Evolutionary conservation across 2,329 filamentous ascomycete genomes (phyloP), one percentile per base, ranked within the genome.

Genomic region (Aspergillus japonicus): DNA sequence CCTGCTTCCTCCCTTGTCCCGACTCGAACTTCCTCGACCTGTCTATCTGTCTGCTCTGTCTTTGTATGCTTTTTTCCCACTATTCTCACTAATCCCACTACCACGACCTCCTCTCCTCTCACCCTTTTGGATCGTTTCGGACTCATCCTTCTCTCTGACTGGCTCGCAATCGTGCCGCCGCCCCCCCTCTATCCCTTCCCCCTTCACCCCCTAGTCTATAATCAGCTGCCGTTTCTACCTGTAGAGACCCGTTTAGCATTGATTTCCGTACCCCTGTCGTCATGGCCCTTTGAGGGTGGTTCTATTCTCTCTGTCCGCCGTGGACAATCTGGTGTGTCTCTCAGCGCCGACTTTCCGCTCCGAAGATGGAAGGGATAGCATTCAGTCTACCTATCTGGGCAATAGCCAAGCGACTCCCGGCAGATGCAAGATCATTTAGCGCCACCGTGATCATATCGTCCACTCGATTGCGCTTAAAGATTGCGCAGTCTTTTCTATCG

Each of bases 351-450:
- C 42, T 62, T 47, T 52, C 57, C 65, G 60, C 58, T 12, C 59
- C 66, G 66, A 66, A 68, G 62, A 68, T 69, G 67, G 67, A 69
- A 64, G 64, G 65, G 64, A 66, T 62, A 57, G 59, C 52, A 47
- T 51, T 47, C 60, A 66, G 60, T 65, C 61, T 62, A 58, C 35
- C 56, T 50, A 39, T 54, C 53, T 59, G 39, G 39, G 39, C 14
- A 44, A 44, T 44, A 16, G 39, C 61, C 64, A 63, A 60, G 64
- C 65, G 62, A 66, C 50, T 49, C 51, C 61, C 61, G 63, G 60
- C 63, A 60, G 57, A 58, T 64, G 61, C 65, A 60, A 56, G 58
- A 53, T 59, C 56, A 57, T 62, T 35, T 66, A 56, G 62, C 61
- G 64, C 60, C 61, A 59, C 57, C 57, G 55, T 54, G 60, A 58